phyloP scores from a whole-genome alignment of 139 green algal species.

The Limnomonas spitsbergensis region DNA sequence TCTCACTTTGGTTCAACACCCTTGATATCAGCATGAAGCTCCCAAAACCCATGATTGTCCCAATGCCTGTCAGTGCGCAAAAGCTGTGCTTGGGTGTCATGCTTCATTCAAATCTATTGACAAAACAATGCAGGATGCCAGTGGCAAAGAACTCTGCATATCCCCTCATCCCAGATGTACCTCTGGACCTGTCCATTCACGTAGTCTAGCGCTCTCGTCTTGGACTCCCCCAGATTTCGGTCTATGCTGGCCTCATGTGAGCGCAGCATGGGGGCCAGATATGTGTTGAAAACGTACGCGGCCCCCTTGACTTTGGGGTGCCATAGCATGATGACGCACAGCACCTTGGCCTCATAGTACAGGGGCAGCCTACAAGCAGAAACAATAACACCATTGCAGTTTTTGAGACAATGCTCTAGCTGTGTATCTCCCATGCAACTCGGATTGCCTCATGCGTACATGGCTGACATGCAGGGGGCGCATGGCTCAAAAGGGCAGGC shows the following conservation, averaged over 20 bases:
- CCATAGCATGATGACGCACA: constrained; percentile 46
- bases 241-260: constrained; percentile 5
- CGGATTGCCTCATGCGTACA: too few relatives aligned
- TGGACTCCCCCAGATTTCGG: background rate
- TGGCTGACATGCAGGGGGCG: too few relatives aligned
- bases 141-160: too few relatives aligned
- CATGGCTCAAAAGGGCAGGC: background rate
- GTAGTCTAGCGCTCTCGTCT: background rate
- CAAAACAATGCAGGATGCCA: too few relatives aligned
- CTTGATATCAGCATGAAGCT: too few relatives aligned
- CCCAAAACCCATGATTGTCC: too few relatives aligned
- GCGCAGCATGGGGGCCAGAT: constrained; percentile 26
- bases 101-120: too few relatives aligned
- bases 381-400: background rate
- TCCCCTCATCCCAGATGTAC: too few relatives aligned
- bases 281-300: constrained; percentile 38
- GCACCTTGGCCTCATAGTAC: constrained; percentile 48
- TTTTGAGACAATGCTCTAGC: background rate
- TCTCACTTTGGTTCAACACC: too few relatives aligned
- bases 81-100: too few relatives aligned
- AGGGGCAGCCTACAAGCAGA: constrained; percentile 26
- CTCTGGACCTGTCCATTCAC: background rate
- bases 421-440: background rate
- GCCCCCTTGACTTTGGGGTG: constrained; percentile 41
- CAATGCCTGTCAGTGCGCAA: too few relatives aligned